phyloP scores from a whole-genome alignment of 768 basidiomycete species.

The Filobasidium wieringae region DNA sequence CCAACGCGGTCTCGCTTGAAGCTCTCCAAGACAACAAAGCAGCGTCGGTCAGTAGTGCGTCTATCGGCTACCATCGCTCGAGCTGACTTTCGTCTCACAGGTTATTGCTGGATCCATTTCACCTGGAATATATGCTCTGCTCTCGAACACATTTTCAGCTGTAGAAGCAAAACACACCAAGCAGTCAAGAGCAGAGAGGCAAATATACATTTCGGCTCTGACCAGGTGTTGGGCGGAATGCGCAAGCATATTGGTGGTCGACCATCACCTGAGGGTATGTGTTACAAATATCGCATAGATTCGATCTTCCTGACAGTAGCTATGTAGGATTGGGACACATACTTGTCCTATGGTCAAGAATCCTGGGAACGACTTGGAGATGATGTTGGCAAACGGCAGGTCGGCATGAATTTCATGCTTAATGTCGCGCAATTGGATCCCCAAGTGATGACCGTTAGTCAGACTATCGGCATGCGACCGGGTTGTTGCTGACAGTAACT shows the following conservation, averaged over 20 bases:
- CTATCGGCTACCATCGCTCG: too few relatives aligned
- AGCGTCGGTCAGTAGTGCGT: not conserved
- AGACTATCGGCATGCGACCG: not conserved
- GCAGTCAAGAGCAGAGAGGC: conserved; percentile 17
- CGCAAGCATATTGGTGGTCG: conserved; percentile 49
- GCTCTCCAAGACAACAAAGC: not conserved
- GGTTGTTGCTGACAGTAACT: not conserved
- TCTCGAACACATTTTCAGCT: conserved; percentile 43
- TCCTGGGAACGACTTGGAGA: conserved; percentile 52
- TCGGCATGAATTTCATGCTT: conserved; percentile 53
- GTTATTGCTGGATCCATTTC: conserved; percentile 46
- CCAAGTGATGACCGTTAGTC: conserved; percentile 49
- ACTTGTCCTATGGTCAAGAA: conserved; percentile 47
- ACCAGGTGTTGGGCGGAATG: conserved; percentile 66
- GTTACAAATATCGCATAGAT: not conserved
- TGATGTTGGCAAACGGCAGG: conserved; percentile 46
- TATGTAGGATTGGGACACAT: conserved; percentile 52
- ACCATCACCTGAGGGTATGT: conserved; percentile 44
- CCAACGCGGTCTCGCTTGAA: conserved; percentile 21
- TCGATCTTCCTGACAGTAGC: not conserved
- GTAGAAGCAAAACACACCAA: conserved; percentile 23
- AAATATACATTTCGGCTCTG: conserved; percentile 47
- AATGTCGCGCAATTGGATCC: conserved; percentile 47
- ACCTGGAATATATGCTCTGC: conserved; percentile 49
- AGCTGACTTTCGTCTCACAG: conserved; percentile 38